phyloP scores from a whole-genome alignment of 1,139 yeast genomes.

The Kodamaea arcana region DNA sequence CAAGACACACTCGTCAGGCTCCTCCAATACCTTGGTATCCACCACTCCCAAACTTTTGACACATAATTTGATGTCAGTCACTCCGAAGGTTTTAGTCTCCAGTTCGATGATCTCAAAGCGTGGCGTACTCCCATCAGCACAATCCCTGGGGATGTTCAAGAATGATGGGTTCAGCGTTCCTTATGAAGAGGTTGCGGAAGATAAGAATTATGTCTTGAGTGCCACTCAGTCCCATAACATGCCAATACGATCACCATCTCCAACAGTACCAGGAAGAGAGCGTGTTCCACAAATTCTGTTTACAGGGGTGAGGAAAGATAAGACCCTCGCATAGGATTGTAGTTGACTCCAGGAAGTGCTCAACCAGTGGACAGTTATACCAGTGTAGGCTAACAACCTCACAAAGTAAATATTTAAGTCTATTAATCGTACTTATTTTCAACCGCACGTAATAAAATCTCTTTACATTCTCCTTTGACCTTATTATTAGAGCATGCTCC shows the following conservation, averaged over 20 bases:
- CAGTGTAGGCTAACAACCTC: no score
- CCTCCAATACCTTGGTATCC: not conserved
- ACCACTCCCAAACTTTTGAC: not conserved
- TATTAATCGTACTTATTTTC: no score
- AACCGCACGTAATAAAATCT: no score
- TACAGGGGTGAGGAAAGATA: not conserved
- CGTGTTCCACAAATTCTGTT: not conserved
- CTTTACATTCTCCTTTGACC: no score
- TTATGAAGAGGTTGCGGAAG: not conserved
- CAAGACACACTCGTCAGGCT: not conserved
- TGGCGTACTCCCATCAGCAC: not conserved
- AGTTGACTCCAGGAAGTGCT: no score
- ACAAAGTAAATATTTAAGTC: no score
- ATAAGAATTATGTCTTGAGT: not conserved
- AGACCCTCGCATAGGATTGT: no score
- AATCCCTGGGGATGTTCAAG: conserved; percentile 1
- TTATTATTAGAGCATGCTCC: no score
- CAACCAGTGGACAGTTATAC: no score
- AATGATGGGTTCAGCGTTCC: not conserved
- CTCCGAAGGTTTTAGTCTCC: not conserved
- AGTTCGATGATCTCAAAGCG: not conserved
- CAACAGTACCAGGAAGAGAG: not conserved
- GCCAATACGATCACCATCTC: no score
- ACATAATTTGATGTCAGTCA: not conserved
- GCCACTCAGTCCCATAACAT: not conserved